phyloP scores from a whole-genome alignment of 169 alveolate genomes.

The Eimeria tenella region DNA sequence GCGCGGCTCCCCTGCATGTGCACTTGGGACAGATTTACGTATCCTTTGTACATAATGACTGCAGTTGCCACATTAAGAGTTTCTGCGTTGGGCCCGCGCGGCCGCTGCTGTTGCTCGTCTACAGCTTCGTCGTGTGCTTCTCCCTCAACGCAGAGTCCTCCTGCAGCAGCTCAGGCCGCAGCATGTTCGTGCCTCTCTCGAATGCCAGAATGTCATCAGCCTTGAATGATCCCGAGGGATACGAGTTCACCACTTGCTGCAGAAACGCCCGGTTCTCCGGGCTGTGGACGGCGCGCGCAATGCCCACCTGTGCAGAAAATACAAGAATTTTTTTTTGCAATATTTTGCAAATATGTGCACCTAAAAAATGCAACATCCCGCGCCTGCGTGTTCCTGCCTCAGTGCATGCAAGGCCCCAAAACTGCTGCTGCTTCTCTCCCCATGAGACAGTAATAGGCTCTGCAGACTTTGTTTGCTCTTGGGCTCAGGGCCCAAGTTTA shows the following conservation, averaged over 20 bases:
- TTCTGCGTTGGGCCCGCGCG: too few relatives aligned
- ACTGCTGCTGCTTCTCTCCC: background rate
- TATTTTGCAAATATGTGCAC: too few relatives aligned
- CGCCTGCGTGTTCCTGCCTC: background rate
- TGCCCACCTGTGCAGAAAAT: constrained; percentile 51
- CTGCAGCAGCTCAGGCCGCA: background rate
- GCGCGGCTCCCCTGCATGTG: too few relatives aligned
- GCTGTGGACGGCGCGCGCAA: constrained; percentile 72
- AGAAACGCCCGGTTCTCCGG: constrained; percentile 35
- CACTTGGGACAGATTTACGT: too few relatives aligned
- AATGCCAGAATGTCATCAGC: background rate
- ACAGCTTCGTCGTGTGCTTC: background rate
- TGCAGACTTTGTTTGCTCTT: background rate
- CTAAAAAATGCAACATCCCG: too few relatives aligned
- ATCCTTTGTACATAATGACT: too few relatives aligned
- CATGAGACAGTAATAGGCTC: background rate
- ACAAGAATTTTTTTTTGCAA: too few relatives aligned
- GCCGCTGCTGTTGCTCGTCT: too few relatives aligned
- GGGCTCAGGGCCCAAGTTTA: background rate
- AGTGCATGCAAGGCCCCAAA: background rate
- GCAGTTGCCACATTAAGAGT: too few relatives aligned
- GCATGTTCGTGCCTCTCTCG: background rate
- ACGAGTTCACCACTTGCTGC: constrained; percentile 42
- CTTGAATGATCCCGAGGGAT: background rate
- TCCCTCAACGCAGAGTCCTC: background rate